Evolutionary conservation across 106 monocot genomes (phyloP).

Genomic region (Platanthera zijinensis): DNA sequence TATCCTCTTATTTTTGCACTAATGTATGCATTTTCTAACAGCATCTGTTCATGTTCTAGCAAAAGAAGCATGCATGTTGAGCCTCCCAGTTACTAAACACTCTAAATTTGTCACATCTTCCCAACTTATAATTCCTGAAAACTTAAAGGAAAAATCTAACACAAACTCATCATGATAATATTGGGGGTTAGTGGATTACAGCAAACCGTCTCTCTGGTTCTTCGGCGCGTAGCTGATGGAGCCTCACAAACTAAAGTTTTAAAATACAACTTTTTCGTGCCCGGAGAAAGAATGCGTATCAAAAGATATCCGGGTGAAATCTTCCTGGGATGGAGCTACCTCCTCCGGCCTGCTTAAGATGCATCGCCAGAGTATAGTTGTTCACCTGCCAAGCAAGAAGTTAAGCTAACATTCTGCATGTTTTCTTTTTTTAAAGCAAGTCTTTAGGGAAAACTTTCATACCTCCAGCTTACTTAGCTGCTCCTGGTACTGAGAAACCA

Average conservation of each 20-base stretch:
- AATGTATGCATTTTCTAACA: too few relatives aligned
- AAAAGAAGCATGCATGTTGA: too few relatives aligned
- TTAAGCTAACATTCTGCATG: background rate
- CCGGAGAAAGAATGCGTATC: background rate
- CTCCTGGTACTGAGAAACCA: conserved; percentile 68
- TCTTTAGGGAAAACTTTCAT: background rate
- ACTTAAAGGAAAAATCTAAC: too few relatives aligned
- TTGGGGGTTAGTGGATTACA: background rate
- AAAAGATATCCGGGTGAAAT: conserved; percentile 70
- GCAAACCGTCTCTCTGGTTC: background rate
- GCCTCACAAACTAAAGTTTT: background rate
- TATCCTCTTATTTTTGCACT: too few relatives aligned
- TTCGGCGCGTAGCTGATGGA: background rate
- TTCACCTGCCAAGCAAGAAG: conserved; percentile 27
- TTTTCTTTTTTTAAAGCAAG: too few relatives aligned
- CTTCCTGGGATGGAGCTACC: conserved; percentile 47
- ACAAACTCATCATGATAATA: too few relatives aligned
- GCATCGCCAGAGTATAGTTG: conserved; percentile 57
- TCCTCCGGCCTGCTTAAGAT: conserved; percentile 51
- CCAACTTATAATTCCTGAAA: too few relatives aligned
- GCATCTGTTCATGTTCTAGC: too few relatives aligned
- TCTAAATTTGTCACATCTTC: too few relatives aligned
- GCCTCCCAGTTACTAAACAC: too few relatives aligned
- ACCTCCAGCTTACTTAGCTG: conserved; percentile 60
- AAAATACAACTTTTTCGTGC: background rate